Evolutionary conservation across 768 basidiomycete species (phyloP), one percentile per base, ranked within the genome.

Genomic region (Suillus paluster): DNA sequence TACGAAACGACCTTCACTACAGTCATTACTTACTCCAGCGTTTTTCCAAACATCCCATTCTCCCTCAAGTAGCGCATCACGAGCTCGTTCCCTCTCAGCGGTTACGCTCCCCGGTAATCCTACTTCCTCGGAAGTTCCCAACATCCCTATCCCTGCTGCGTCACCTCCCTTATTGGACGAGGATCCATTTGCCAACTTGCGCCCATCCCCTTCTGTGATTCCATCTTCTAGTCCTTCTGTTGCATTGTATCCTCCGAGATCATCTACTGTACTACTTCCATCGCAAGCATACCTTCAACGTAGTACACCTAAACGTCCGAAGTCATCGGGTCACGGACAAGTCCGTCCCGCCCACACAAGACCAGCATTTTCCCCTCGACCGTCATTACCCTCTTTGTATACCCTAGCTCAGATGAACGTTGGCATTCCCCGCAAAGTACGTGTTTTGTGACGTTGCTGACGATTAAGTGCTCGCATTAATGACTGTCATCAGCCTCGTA

Each of bases 121-220:
- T 59, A 39, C 34, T 41, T 36, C 46, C 25, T 23, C 33, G 56
- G 50, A 27, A 41, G 39, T 45, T 25, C 52, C 63, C 52, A 54
- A 49, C 61, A 19, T 65, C 41, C 23, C 52, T 7, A 34, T 61
- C 21, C 33, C 56, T 25, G 34, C 63, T 21, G 53, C 63, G 19
- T 66, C 67, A 12, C 57, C 57, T 21, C 17, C 50, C 25, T 79
- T 90, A 21, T 77, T 89, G 27, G 90, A 91, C 67, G 86, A 88
- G 57, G 90, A 92, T 67, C 90, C 90, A 2, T 92, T 92, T 67
- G 90, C 90, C 23, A 85, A 87, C 63, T 77, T 88, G 50, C 17
- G 63, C 15, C 76, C 80, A 0, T 68, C 73, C 33, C 63, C 69
- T 30, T 67, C 62, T 68, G 10, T 12, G 10, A 59, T 62, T 42